A percentile compares a stretch with the other conserved stretches of the same genome.
Conservation (phyloP, 768 basidiomycete species). For the Suillus hirtellus region DNA sequence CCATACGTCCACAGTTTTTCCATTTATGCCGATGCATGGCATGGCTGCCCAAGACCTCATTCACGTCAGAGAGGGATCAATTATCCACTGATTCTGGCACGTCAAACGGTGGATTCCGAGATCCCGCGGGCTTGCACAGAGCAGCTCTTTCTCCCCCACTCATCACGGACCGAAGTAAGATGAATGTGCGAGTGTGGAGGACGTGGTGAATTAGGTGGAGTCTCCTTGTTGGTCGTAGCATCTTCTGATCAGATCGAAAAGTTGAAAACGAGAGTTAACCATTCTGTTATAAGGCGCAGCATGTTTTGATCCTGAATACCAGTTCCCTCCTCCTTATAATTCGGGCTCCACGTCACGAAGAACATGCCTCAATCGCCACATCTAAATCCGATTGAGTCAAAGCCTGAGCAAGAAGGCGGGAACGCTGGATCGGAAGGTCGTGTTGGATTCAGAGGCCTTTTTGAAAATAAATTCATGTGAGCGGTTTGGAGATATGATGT, state of each 20-base stretch:
- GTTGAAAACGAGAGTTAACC: not conserved
- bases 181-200: not conserved
- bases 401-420: not conserved
- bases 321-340: not conserved
- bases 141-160: not conserved
- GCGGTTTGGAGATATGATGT: conserved; percentile 3
- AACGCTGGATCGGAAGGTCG: conserved; percentile 22
- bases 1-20: not conserved
- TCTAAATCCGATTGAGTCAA: not conserved
- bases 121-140: not conserved
- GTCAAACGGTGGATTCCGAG: not conserved
- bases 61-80: not conserved
- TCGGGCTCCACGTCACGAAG: not conserved
- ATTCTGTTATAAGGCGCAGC: not conserved
- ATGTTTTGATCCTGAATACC: not conserved
- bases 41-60: not conserved
- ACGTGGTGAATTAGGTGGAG: not conserved
- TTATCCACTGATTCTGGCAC: not conserved
- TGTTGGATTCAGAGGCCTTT: conserved; percentile 31
- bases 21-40: not conserved
- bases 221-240: not conserved
- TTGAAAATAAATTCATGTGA: conserved; percentile 32
- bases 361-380: not conserved
- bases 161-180: not conserved
- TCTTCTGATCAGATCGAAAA: not conserved